A percentile compares a stretch with the other conserved stretches of the same genome.
Evolutionary conservation across 129 eudicot genomes (phyloP).

Genomic region (Deinandra increscens): DNA sequence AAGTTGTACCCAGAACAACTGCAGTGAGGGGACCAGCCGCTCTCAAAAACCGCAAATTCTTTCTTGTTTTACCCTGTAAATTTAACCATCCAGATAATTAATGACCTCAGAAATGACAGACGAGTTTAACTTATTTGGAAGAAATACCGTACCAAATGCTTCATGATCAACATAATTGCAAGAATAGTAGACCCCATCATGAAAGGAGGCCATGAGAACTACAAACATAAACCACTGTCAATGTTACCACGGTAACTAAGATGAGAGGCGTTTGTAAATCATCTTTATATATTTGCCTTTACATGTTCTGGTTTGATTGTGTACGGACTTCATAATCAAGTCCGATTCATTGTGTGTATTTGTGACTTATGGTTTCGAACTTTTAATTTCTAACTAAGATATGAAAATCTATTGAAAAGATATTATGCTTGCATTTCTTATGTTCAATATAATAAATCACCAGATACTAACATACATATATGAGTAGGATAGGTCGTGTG

Average conservation of each 20-base stretch:
- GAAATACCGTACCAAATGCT: constrained; percentile 65
- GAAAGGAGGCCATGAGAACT: constrained; percentile 98
- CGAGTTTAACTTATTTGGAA: neutral
- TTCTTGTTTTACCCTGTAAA: constrained; percentile 77
- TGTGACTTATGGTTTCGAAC: neutral
- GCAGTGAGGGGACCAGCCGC: constrained; percentile 97
- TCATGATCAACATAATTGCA: constrained; percentile 81
- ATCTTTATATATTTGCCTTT: neutral
- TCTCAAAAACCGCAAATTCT: constrained; percentile 68
- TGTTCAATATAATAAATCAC: neutral
- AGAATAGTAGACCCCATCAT: constrained; percentile 80
- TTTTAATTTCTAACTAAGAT: neutral
- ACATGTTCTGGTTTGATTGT: neutral
- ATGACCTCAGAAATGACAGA: neutral
- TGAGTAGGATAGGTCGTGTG: neutral
- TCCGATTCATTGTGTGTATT: neutral
- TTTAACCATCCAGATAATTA: constrained; percentile 17
- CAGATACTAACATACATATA: neutral
- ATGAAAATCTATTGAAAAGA: neutral
- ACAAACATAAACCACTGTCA: constrained; percentile 31
- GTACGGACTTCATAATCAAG: neutral
- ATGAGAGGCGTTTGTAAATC: neutral
- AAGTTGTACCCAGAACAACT: constrained; percentile 82
- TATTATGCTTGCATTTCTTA: neutral
- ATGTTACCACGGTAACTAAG: constrained; percentile 9